Evolutionary conservation across 75 land plant species (phyloP), one percentile per base, ranked within the genome.

Genomic region (Selaginella moellendorffii): DNA sequence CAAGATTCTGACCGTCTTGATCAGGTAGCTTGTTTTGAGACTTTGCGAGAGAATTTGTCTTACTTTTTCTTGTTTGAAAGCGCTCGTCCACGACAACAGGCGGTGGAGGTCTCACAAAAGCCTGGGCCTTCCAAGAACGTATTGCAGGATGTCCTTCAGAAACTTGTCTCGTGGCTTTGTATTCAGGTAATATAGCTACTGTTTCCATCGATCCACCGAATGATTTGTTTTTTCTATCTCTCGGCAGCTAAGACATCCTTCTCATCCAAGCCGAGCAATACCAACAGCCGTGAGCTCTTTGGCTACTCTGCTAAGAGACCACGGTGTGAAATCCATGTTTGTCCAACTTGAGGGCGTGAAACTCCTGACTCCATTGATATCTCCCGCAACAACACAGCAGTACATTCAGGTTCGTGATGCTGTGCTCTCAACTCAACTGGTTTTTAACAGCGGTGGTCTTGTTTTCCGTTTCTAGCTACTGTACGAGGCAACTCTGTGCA

Each of bases 341-440:
- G 84, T 92, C 42, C 68, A 78, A 70, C 76, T 80, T 24, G 97
- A 88, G 72, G 97, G 97, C 23, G 79, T 85, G 63, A 83, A 88
- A 70, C 76, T 88, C 67, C 78, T 92, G 14, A 61, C 79, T 61
- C 95, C 97, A 31, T 70, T 92, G 62, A 83, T 92, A 62, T 73
- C 86, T 62, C 89, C 97, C n/a, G 95, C 97, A 67, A 80, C 96
- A 59, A 89, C 76, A 65, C 97, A 92, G 74, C 97, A 92, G 64
- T 78, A 87, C 59, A 83, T 88, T n/a, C 97, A 91, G 97, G 90
- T 89, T 58, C 53, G 29, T 42, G 21, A 5, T 64, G 23, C n/a
- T 26, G 28, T 31, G 31, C 17, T 8, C 20, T 5, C 14, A n/a
- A n/a, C n/a, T n/a, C n/a, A n/a, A n/a, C 5, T 64, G 66, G 2